Conservation (phyloP, 192 early-diverging fungal genomes). For the Allomyces javanicus region DNA sequence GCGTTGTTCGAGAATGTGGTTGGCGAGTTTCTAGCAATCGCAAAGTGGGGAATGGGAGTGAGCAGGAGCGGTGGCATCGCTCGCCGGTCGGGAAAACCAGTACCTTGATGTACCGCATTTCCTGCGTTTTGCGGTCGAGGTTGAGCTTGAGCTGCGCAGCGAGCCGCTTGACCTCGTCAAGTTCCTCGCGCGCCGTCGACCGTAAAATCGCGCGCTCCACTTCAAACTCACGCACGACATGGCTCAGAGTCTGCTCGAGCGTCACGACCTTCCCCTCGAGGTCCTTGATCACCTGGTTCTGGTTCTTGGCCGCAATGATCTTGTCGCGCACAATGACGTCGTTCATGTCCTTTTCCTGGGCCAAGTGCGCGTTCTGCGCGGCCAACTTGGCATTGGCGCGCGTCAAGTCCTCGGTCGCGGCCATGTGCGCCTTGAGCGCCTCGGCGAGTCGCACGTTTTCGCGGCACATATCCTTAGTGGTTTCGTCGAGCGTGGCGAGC, state of each 20-base stretch:
- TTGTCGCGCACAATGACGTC: constrained; percentile 42
- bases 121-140: constrained; percentile 18
- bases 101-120: constrained; percentile 42
- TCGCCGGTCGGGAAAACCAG: neutral
- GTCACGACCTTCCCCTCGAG: constrained; percentile 30
- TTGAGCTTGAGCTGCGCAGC: constrained; percentile 15
- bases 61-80: no score
- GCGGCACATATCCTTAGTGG: constrained; percentile 40
- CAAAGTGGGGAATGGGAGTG: no score
- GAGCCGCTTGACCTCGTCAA: constrained; percentile 26
- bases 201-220: constrained; percentile 32
- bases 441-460: constrained; percentile 40
- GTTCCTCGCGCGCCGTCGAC: constrained; percentile 21
- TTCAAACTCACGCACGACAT: constrained; percentile 41
- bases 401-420: constrained; percentile 31
- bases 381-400: constrained; percentile 19
- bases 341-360: constrained; percentile 39
- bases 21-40: constrained; percentile 14
- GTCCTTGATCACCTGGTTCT: constrained; percentile 28
- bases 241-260: constrained; percentile 35
- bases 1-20: constrained; percentile 38
- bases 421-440: constrained; percentile 31
- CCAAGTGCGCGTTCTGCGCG: constrained; percentile 17
- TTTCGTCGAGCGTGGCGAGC: constrained; percentile 29
- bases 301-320: constrained; percentile 31